phyloP scores from a whole-genome alignment of 139 green algal species.

The Nannochloris sp. region DNA sequence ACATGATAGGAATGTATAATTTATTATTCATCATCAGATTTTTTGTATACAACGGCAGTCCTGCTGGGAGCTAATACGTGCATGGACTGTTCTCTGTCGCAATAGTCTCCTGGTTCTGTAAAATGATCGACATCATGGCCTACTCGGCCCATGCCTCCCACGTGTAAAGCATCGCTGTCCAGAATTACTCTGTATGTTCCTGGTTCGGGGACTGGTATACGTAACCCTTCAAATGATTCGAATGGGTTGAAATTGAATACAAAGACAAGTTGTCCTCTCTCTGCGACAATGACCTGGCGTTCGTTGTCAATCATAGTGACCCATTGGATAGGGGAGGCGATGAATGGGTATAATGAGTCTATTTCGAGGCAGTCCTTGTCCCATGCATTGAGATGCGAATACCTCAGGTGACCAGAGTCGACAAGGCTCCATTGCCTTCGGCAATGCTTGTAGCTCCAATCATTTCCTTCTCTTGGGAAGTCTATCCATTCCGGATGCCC shows the following conservation, averaged over 20 bases:
- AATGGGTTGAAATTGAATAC: conserved; percentile 92
- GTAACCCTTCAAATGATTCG: conserved; percentile 53
- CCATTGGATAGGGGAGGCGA: conserved; percentile 51
- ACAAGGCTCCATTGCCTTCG: conserved; percentile 67
- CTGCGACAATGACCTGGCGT: conserved; percentile 80
- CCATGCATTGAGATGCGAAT: conserved; percentile 48
- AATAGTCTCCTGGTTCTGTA: conserved; percentile 36
- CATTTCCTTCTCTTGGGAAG: conserved; percentile 88
- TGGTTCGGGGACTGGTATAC: conserved; percentile 47
- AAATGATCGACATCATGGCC: conserved; percentile 67
- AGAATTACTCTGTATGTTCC: conserved; percentile 81
- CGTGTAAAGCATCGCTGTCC: conserved; percentile 74
- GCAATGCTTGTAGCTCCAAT: conserved; percentile 81
- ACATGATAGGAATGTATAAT: not conserved
- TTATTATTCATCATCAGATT: conserved; percentile 12
- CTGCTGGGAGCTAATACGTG: conserved; percentile 47
- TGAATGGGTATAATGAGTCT: conserved; percentile 55
- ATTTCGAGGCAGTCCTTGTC: conserved; percentile 66
- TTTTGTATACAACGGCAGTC: conserved; percentile 51
- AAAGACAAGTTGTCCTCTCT: conserved; percentile 87
- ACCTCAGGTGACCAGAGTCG: conserved; percentile 75
- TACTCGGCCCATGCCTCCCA: conserved; percentile 73
- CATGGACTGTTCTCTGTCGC: conserved; percentile 41
- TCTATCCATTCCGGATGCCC: conserved; percentile 97
- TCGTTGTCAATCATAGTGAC: conserved; percentile 65